These are phyloP conservation scores for Betula pendula DNA, from an alignment of 306 rosid genomes.

Conservation along the genomic window DNA sequence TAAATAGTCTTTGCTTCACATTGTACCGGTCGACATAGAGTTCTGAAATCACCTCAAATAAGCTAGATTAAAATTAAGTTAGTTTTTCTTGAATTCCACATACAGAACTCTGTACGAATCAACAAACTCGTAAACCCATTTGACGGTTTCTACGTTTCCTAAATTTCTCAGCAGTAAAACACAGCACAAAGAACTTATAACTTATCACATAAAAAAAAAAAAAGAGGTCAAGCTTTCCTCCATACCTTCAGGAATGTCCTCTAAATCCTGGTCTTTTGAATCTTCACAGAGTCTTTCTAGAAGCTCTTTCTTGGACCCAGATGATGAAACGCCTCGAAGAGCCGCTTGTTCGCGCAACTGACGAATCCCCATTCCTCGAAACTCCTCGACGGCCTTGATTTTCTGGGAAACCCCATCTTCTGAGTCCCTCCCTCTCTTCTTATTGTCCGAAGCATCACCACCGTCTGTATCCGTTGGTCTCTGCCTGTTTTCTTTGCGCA, in stretches of 20 bases:
- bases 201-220: neutral
- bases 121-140: neutral
- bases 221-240: neutral
- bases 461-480: neutral
- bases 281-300: conserved; percentile 43
- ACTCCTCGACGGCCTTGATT: conserved; percentile 40
- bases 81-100: neutral
- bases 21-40: neutral
- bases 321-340: conserved; percentile 34
- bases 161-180: conserved; percentile 21
- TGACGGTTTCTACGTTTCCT: neutral
- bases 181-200: neutral
- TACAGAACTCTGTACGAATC: neutral
- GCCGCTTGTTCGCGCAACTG: conserved; percentile 45
- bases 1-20: neutral
- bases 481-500: conserved; percentile 43
- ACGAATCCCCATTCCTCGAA: conserved; percentile 37
- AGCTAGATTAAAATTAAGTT: neutral
- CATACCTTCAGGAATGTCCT: conserved; percentile 35
- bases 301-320: conserved; percentile 49
- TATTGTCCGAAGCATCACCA: conserved; percentile 27
- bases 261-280: conserved; percentile 17
- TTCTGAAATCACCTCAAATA: neutral
- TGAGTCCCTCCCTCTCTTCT: conserved; percentile 50
- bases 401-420: conserved; percentile 33